Base-by-base conservation (phyloP, 768 basidiomycete species). In the Suillus luteus region DNA sequence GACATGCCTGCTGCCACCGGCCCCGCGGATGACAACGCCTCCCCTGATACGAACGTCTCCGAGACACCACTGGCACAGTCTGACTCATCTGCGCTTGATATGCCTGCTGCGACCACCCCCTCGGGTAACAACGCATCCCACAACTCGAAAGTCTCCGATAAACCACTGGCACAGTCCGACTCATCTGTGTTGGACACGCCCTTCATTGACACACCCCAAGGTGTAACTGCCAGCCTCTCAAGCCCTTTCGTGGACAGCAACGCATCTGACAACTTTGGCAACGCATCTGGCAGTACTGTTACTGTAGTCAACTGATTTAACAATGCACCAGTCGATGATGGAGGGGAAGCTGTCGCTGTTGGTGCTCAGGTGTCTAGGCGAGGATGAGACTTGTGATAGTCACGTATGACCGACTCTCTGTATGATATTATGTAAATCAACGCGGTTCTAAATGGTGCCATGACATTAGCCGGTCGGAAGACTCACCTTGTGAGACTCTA, bases 341-440 rank as follows among this genome's bases (percentile, higher is more conserved):
- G 0, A 31, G 31, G 31, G 0, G 8, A 52, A 5, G 8, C 1
- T 27, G 8, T 31, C 17, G 3, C 9, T 31, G 8, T 51, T 17
- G 1, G 10, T 31, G 49, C 15, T 4, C 3, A 17, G 1, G 9
- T 51, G 27, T 51, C 27, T 51, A 51, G 49, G 12, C 22, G 15
- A 17, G 8, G 17, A 15, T 51, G 37, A 9, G 22, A 57, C 14
- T 38, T 57, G 37, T 38, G 22, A 24, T 57, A 22, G 22, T 51
- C 22, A 5, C 40, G 24, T 33, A 52, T 1, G 5, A 9, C 17
- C 17, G 2, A 24, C 14, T 22, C 10, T 40, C 24, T 41, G 12
- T 8, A 31, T 17, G 17, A n/a, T 31, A 58, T 37, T 3, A 19
- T 44, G 40, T 64, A 64, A 71, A 65, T 62, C 40, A 66, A 64